Base-by-base conservation (phyloP, 768 basidiomycete genomes). In the Suillus alpinus region DNA sequence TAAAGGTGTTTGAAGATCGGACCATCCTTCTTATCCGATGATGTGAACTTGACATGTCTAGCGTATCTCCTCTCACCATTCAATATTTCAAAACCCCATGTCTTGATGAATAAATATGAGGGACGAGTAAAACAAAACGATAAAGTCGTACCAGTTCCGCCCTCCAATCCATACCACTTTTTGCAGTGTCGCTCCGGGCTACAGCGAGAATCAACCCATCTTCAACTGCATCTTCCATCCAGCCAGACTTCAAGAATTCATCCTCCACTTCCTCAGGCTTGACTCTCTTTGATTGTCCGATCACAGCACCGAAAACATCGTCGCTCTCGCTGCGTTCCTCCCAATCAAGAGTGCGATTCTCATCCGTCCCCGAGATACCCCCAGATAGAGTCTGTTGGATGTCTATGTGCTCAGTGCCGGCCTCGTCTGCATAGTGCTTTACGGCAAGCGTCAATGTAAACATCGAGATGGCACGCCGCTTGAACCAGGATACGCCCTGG, bases 401-500 rank as follows among this genome's bases (percentile, higher is more conserved):
- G 60, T 87, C 84, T 62, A 92, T 84, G 69, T 81, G 83, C 72
- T 92, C 91, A 31, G 83, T 67, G 37, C 80, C 83, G 0, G 71
- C 74, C 14, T 81, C 84, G 50, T 87, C 83, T 65, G 80, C 86
- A 76, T 80, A 84, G 68, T 92, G 90, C 61, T 83, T 87, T 67
- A 91, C 70, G 51, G 58, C 58, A 43, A 92, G 81, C 23, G 85
- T 88, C 47, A 92, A 67, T 20, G 82, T 84, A 37, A 81, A 86
- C 31, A 77, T 36, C 26, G 68, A 59, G 66, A 93, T 91, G 31
- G 81, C 81, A 62, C 80, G 85, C 63, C 91, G 84, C 65, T 78
- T 88, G 47, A 86, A 61, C 91, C 91, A 93, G 39, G 86, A 71
- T 36, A 93, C 79, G 56, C 91, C 91, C 70, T 92, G 91, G 3